Conservation (phyloP, 225 moss, liverwort and hornwort species). For the Neckera pumila region DNA sequence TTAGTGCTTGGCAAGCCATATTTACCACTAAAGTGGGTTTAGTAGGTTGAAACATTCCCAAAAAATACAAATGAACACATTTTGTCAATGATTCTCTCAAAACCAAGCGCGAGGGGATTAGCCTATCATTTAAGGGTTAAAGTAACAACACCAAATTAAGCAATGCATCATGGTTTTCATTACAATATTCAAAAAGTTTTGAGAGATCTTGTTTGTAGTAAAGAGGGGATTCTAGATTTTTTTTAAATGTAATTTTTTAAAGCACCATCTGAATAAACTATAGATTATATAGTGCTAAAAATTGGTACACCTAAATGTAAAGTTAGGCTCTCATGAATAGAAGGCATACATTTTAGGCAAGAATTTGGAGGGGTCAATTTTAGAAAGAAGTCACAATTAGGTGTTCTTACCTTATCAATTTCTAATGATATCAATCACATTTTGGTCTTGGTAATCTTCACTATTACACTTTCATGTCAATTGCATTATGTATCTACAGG, state of each 20-base stretch:
- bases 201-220: no score
- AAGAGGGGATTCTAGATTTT: no score
- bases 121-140: not conserved
- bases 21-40: not conserved
- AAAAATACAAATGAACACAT: no score
- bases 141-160: no score
- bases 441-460: not conserved
- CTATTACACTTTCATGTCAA: rapidly evolving
- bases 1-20: not conserved
- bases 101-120: rapidly evolving
- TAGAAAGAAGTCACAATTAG: not conserved
- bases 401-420: not conserved
- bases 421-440: no score
- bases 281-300: not conserved
- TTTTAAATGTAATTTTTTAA: not conserved
- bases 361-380: not conserved
- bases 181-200: no score
- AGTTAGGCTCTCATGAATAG: no score
- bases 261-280: rapidly evolving
- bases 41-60: not conserved
- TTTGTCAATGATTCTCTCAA: no score
- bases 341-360: not conserved
- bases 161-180: no score
- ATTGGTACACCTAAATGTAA: not conserved
- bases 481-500: rapidly evolving